Base-by-base conservation (phyloP, 2,329 filamentous ascomycete species). In the Talaromyces piceae region DNA sequence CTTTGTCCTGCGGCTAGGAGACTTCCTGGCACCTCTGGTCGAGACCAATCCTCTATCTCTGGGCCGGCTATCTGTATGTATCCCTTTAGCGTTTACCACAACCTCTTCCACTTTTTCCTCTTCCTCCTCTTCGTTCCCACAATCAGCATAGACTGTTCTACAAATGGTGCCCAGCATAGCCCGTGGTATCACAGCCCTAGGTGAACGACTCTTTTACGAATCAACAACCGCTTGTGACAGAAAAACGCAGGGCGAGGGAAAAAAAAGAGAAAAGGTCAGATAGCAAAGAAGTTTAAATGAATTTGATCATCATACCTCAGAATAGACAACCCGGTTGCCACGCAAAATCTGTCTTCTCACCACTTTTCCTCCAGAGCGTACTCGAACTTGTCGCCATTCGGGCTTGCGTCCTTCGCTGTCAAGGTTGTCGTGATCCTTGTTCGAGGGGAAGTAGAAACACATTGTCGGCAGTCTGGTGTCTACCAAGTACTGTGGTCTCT, bases 271-370 rank as follows among this genome's bases (percentile, higher is more conserved):
- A 5, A 11, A 3, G 20, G 4, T 43, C 23, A 23, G 18, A 9
- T 22, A 41, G 23, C 4, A 12, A 1, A 43, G 12, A 7, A 30
- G 28, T 30, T 13, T 30, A 30, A 30, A n/a, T 30, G 13, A 30
- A 7, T 13, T 13, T 16, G 16, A 50, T 3, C 25, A 4, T 27
- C 50, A 30, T 23, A 48, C 50, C 37, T 6, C 3, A 6, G 3
- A 43, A 43, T 18, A 20, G 44, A 41, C 28, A 23, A 46, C 20
- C 9, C 25, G 26, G 41, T 41, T 13, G 53, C 59, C 41, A 60
- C 56, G 44, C 57, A 53, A 28, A 55, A 47, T 41, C 50, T 50
- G 12, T 6, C 37, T 41, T 26, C 39, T 18, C 11, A 44, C 41
- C 27, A 41, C 26, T 16, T 13, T 41, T 4, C 22, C n/a, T 13